A percentile compares a stretch with the other conserved stretches of the same genome.
phyloP scores from a whole-genome alignment of 768 basidiomycete species.

The Auricularia heimuer region DNA sequence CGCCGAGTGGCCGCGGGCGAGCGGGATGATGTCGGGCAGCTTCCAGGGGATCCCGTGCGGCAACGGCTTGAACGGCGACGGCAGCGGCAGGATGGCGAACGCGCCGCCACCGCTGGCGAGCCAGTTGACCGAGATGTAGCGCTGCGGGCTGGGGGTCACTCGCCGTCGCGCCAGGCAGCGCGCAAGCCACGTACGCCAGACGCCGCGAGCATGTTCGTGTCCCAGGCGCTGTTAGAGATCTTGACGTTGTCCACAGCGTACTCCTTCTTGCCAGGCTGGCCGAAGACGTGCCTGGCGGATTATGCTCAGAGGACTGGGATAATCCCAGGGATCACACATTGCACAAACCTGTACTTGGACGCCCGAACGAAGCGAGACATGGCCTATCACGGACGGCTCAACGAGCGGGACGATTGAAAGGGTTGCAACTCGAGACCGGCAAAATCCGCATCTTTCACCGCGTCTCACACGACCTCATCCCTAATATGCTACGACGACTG shows the following conservation, averaged over 20 bases:
- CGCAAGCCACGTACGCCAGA: slow-evolving; percentile 48
- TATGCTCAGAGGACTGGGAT: slow-evolving; percentile 1
- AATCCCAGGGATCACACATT: slow-evolving; percentile 11
- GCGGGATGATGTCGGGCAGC: slow-evolving; percentile 85
- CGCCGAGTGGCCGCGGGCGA: slow-evolving; percentile 78
- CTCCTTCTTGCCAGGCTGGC: slow-evolving; percentile 79
- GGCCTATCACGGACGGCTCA: too few relatives aligned
- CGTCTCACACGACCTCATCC: too few relatives aligned
- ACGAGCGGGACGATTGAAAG: too few relatives aligned
- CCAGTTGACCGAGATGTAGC: slow-evolving; percentile 92
- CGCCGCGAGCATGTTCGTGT: slow-evolving; percentile 84
- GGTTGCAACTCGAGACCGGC: too few relatives aligned
- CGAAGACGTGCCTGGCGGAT: slow-evolving; percentile 73
- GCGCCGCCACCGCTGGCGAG: slow-evolving; percentile 87
- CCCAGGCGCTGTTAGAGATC: slow-evolving; percentile 86
- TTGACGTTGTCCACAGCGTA: slow-evolving; percentile 74
- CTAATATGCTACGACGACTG: too few relatives aligned
- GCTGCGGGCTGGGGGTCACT: slow-evolving; percentile 25
- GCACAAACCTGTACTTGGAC: slow-evolving; percentile 72
- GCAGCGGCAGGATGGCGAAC: slow-evolving; percentile 86
- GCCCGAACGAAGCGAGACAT: slow-evolving; percentile 85
- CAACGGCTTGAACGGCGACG: slow-evolving; percentile 52
- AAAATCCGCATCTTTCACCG: too few relatives aligned
- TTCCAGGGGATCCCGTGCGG: slow-evolving; percentile 54
- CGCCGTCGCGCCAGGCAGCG: not conserved